Percentiles rank a stretch among this genome's conserved stretches.
Conservation (phyloP, 441 rosid genomes). For the Biscutella laevigata region DNA sequence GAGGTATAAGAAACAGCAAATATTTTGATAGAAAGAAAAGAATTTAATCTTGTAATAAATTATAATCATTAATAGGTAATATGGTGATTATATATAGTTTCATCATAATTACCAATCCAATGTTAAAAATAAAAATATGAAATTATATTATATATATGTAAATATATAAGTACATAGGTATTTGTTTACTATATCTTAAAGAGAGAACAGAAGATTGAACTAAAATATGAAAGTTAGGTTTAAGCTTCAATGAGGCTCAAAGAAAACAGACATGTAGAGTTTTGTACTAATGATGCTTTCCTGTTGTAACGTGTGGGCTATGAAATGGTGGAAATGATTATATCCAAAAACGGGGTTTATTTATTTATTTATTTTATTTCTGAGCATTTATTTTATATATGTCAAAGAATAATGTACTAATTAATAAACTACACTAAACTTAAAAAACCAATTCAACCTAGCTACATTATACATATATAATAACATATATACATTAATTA, state of each 20-base stretch:
- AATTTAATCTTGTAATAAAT: constrained; percentile 34
- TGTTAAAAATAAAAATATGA: too few relatives aligned
- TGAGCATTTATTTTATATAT: neutral
- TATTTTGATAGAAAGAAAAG: neutral
- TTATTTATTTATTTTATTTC: neutral
- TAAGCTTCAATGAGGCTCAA: constrained; percentile 9
- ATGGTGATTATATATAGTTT: constrained; percentile 45
- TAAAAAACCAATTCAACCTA: neutral
- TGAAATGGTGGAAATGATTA: constrained; percentile 22
- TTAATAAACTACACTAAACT: too few relatives aligned
- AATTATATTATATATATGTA: too few relatives aligned
- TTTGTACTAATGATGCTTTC: constrained; percentile 18
- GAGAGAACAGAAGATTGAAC: constrained; percentile 5
- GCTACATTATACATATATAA: neutral
- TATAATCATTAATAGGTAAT: constrained; percentile 42
- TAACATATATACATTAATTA: too few relatives aligned
- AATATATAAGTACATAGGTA: neutral
- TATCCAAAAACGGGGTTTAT: neutral
- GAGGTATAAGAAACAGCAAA: constrained; percentile 6
- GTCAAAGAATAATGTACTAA: too few relatives aligned
- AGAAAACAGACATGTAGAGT: constrained; percentile 12
- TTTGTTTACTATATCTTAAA: neutral
- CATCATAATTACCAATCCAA: constrained; percentile 11
- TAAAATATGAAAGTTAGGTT: constrained; percentile 28
- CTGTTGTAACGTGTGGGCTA: constrained; percentile 25